Evolutionary conservation across 345 rosid species (phyloP), one percentile per base, ranked within the genome.

Genomic region (Cochlearia excelsa): DNA sequence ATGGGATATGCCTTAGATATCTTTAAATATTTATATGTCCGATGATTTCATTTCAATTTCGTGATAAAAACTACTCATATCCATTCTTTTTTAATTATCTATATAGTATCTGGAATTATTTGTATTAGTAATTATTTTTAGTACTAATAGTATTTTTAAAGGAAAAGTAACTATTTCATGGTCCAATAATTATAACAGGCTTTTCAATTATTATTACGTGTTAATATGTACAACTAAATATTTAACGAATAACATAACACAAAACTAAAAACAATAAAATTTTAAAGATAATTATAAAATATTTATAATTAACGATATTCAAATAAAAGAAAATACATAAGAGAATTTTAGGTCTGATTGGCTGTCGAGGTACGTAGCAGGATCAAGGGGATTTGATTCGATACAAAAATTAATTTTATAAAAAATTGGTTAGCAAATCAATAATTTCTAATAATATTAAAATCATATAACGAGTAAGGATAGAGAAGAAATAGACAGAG

Each of bases 361-460:
- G 74, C 31, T 70, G 61, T 63, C 70, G 65, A 57, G 60, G 54
- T 63, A 57, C 63, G 74, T 70, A 63, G 65, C 61, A 70, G 50
- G 65, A 57, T 64, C 65, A 70, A 68, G 39, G 69, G 46, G 65
- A 70, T 70, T 70, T 70, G 74, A 70, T 70, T 70, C 74, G 61
- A 70, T 1, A 37, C 57, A 70, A 41, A 31, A 51, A 29, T 2
- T 34, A 0, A 37, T 70, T 63, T 50, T 50, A 50, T 51, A 51
- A 45, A 57, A 51, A 56, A 50, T 64, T 47, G 23, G 54, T 63
- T 70, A 57, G 46, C 50, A 57, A 39, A 70, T 63, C 60, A 63
- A 70, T 63, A 64, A 70, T 63, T 56, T 63, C 23, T 54, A 26
- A 29, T 38, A 46, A 30, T 68, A 60, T 61, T 16, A 38, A 46